These are phyloP conservation scores for Myxozyma mucilagina DNA, from an alignment of 805 yeast species.

Conservation along the genomic window DNA sequence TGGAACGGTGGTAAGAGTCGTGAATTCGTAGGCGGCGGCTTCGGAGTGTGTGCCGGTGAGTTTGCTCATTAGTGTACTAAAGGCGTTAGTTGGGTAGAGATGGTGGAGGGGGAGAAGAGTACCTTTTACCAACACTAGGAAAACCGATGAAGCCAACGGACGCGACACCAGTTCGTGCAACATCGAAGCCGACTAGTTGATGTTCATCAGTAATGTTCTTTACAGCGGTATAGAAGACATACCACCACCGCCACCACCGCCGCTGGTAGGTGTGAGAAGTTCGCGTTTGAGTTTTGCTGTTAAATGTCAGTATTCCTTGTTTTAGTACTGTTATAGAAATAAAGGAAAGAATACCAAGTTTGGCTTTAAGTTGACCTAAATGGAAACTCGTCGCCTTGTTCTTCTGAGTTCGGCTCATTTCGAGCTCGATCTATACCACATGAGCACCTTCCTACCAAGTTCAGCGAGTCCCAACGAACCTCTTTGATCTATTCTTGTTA, in stretches of 20 bases:
- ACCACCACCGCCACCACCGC: slow-evolving; percentile 85
- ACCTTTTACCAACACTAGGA: slow-evolving; percentile 79
- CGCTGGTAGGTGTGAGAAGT: slow-evolving; percentile 66
- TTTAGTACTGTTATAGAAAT: neutral
- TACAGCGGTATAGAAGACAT: neutral
- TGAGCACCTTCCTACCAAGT: neutral
- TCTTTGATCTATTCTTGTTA: slow-evolving; percentile 36
- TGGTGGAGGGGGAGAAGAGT: neutral
- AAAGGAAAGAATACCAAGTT: slow-evolving; percentile 45
- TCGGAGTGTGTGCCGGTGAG: slow-evolving; percentile 96
- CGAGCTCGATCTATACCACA: slow-evolving; percentile 25
- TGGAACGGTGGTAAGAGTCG: slow-evolving; percentile 96
- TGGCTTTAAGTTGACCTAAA: slow-evolving; percentile 95
- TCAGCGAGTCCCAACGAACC: slow-evolving; percentile 22
- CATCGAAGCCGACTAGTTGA: slow-evolving; percentile 80
- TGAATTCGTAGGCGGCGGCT: slow-evolving; percentile 88
- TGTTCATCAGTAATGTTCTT: neutral
- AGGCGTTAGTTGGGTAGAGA: neutral
- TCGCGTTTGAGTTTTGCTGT: slow-evolving; percentile 90
- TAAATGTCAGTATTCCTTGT: neutral
- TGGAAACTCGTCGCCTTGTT: slow-evolving; percentile 97
- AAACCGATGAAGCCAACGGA: slow-evolving; percentile 97
- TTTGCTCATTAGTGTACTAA: slow-evolving; percentile 70
- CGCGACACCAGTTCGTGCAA: slow-evolving; percentile 98
- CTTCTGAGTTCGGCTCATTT: slow-evolving; percentile 78